Evolutionary conservation across 2,329 filamentous ascomycete species (phyloP), one percentile per base, ranked within the genome.

Genomic region (Parasarocladium wereldwijsianum): DNA sequence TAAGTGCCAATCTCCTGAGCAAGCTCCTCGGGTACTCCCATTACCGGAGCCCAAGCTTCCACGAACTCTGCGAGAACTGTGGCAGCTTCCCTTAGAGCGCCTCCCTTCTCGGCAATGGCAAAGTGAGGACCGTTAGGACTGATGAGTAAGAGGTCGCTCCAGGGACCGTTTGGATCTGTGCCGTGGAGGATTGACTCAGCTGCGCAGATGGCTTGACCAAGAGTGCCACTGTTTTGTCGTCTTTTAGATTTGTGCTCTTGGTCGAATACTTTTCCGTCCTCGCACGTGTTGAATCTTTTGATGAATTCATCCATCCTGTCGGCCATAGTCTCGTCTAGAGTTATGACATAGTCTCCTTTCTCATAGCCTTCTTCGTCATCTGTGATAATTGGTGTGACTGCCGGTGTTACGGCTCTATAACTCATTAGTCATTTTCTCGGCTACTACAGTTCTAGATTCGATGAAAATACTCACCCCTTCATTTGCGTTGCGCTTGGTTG

Each of bases 401-500:
- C 24, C 6, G 24, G 24, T 26, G 13, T 26, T 14, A 17, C n/a
- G n/a, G n/a, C n/a, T n/a, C n/a, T n/a, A n/a, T n/a, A n/a, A n/a
- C n/a, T n/a, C n/a, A n/a, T n/a, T n/a, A n/a, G n/a, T n/a, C n/a
- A n/a, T n/a, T n/a, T n/a, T n/a, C n/a, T n/a, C n/a, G n/a, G n/a
- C n/a, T n/a, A n/a, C n/a, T n/a, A n/a, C n/a, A n/a, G n/a, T n/a
- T n/a, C n/a, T n/a, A n/a, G n/a, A n/a, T n/a, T n/a, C n/a, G n/a
- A n/a, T n/a, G n/a, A n/a, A n/a, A n/a, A n/a, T n/a, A n/a, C n/a
- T 26, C 17, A 26, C 24, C 24, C 24, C 17, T 26, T 16, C 5
- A 26, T 8, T 5, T 13, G 16, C 12, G 24, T 26, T 16, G 16
- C 12, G 16, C 12, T 16, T 9, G 24, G 12, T 10, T 6, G 8